These are phyloP conservation scores for Bipolaris oryzae DNA, from an alignment of 2,329 filamentous ascomycete genomes.

Conservation along the genomic window DNA sequence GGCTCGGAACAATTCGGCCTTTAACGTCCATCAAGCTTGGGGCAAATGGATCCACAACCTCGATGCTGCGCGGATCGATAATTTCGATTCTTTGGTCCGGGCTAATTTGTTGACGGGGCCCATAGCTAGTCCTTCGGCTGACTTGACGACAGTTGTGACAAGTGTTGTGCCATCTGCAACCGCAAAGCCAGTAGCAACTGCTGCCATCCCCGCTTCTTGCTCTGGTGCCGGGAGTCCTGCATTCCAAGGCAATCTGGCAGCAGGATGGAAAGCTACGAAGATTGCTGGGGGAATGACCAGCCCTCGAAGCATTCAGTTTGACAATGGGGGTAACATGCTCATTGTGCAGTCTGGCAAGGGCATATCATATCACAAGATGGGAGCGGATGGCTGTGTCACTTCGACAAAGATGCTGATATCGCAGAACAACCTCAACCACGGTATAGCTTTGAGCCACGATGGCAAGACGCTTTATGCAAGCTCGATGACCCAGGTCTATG, in stretches of 20 bases:
- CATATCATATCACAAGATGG: slow-evolving; percentile 40
- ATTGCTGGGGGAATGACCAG: slow-evolving; percentile 38
- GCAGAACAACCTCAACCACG: slow-evolving; percentile 55
- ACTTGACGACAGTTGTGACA: slow-evolving; percentile 31
- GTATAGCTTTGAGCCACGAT: slow-evolving; percentile 55
- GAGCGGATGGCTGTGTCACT: slow-evolving; percentile 36
- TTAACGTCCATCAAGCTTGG: slow-evolving; percentile 39
- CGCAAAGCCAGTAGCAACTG: slow-evolving; percentile 21
- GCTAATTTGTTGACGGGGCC: slow-evolving; percentile 38
- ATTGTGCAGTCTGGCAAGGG: slow-evolving; percentile 44
- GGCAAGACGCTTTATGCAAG: slow-evolving; percentile 61
- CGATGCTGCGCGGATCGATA: slow-evolving; percentile 37
- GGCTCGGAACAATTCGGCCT: slow-evolving; percentile 39
- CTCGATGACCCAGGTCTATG: slow-evolving; percentile 61
- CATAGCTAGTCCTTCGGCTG: slow-evolving; percentile 23
- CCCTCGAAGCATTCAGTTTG: slow-evolving; percentile 43
- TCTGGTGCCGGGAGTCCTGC: slow-evolving; percentile 33
- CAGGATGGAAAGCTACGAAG: slow-evolving; percentile 44
- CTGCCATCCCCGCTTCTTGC: slow-evolving; percentile 40
- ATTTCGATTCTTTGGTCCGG: slow-evolving; percentile 40
- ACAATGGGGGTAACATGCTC: slow-evolving; percentile 42
- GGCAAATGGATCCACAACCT: slow-evolving; percentile 44
- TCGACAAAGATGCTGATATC: slow-evolving; percentile 42
- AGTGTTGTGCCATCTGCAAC: slow-evolving; percentile 25
- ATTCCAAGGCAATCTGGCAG: slow-evolving; percentile 33